Conservation (phyloP, 176 grass and related monocot genomes). For the Poa annua region DNA sequence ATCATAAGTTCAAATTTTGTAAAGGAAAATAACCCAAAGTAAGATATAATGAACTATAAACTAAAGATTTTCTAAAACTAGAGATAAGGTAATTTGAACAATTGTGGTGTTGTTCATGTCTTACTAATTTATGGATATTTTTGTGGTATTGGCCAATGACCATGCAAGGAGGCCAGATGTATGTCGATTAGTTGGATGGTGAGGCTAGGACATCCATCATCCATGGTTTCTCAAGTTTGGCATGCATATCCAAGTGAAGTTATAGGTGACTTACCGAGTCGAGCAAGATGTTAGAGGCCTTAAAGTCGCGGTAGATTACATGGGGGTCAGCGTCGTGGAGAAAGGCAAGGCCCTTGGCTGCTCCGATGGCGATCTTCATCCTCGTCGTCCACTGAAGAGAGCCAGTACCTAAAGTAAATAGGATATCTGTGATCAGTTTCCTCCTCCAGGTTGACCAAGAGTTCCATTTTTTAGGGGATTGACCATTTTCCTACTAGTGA, state of each 20-base stretch:
- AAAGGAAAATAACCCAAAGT: not conserved
- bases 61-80: not conserved
- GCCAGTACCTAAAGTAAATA: conserved; percentile 39
- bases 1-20: not conserved
- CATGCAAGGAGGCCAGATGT: not conserved
- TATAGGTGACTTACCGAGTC: not conserved
- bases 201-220: not conserved
- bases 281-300: conserved; percentile 7
- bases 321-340: conserved; percentile 74
- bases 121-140: not conserved
- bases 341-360: conserved; percentile 79
- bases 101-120: not conserved
- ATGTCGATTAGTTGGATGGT: not conserved
- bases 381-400: conserved; percentile 68
- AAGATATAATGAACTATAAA: not conserved
- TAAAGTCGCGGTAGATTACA: conserved; percentile 86
- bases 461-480: not conserved
- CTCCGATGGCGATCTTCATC: conserved; percentile 70
- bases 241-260: not conserved
- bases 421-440: conserved; percentile 18
- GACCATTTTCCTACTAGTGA: too few relatives aligned
- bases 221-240: not conserved
- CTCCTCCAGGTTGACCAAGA: conserved; percentile 13
- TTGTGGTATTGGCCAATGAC: not conserved
- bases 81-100: not conserved